Evolutionary conservation across 768 basidiomycete species (phyloP).

Genomic region (Naganishia vishniacii): DNA sequence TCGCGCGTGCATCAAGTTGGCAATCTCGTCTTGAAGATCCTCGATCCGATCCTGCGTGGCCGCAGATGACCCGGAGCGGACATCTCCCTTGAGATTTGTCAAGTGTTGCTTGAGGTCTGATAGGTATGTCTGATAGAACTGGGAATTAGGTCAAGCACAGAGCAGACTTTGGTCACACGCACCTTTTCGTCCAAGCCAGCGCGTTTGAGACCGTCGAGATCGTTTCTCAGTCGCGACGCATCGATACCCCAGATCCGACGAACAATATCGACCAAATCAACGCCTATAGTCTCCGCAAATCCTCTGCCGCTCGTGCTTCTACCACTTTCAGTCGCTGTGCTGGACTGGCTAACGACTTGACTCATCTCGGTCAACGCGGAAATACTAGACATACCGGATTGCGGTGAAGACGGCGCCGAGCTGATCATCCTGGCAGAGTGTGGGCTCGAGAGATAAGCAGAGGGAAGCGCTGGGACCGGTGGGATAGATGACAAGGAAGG

Average conservation of each 20-base stretch:
- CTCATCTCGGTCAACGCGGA: background rate
- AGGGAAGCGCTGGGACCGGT: constrained; percentile 2
- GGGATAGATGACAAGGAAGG: background rate
- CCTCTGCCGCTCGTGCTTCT: background rate
- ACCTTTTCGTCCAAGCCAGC: constrained; percentile 38
- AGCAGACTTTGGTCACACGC: constrained; percentile 1
- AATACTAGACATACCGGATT: constrained; percentile 2
- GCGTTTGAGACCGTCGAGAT: constrained; percentile 36
- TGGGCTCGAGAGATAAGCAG: background rate
- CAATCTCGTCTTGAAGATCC: constrained; percentile 31
- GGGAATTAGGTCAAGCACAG: background rate
- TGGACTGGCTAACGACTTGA: background rate
- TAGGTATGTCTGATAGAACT: constrained; percentile 33
- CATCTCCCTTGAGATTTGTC: constrained; percentile 24
- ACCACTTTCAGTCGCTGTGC: background rate
- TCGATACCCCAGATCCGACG: constrained; percentile 13
- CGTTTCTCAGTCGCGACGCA: constrained; percentile 31
- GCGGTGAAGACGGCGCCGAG: constrained; percentile 3
- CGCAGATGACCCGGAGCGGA: constrained; percentile 7
- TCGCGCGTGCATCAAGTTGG: constrained; percentile 25
- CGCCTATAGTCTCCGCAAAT: background rate
- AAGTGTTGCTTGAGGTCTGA: constrained; percentile 39
- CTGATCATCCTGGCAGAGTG: background rate
- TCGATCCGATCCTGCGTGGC: constrained; percentile 25
- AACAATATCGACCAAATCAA: constrained; percentile 25